These are phyloP conservation scores for Backusella australiensis DNA, from an alignment of 192 early-diverging fungal species.

Conservation along the genomic window DNA sequence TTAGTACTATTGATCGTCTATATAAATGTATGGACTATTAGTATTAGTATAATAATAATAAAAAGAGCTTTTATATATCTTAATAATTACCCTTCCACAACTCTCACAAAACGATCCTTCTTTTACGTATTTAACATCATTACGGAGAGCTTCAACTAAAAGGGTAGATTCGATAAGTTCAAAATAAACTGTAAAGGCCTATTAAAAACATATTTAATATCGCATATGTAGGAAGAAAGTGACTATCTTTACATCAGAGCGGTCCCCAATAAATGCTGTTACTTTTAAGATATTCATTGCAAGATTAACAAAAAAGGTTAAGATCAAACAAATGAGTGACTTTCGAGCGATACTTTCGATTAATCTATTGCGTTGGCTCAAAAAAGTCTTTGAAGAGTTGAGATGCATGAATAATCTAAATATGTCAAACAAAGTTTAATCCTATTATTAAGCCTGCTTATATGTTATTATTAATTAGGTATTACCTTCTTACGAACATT, in stretches of 20 bases:
- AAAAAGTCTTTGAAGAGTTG: background rate
- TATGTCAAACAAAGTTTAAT: background rate
- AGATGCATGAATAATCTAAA: constrained; percentile 27
- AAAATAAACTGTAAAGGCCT: constrained; percentile 28
- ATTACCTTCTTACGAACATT: constrained; percentile 28
- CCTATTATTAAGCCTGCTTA: background rate
- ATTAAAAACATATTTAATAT: constrained; percentile 9
- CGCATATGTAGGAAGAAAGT: background rate
- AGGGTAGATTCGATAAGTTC: constrained; percentile 28
- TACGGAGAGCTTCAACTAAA: constrained; percentile 29
- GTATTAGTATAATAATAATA: background rate
- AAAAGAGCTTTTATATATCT: background rate
- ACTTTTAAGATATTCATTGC: constrained; percentile 37
- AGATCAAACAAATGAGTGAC: constrained; percentile 30
- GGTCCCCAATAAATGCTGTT: constrained; percentile 19
- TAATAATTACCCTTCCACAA: constrained; percentile 11
- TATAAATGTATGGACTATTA: background rate
- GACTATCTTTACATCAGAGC: constrained; percentile 21
- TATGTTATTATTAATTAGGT: background rate
- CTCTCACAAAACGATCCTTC: constrained; percentile 12
- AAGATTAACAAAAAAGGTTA: constrained; percentile 30
- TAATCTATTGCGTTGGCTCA: constrained; percentile 17
- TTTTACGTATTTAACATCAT: constrained; percentile 9
- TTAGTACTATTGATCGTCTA: background rate
- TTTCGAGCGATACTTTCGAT: constrained; percentile 27